Evolutionary conservation across 1,284 basidiomycete genomes (phyloP), one percentile per base, ranked within the genome.

Genomic region (Stygiomarasmius scandens): DNA sequence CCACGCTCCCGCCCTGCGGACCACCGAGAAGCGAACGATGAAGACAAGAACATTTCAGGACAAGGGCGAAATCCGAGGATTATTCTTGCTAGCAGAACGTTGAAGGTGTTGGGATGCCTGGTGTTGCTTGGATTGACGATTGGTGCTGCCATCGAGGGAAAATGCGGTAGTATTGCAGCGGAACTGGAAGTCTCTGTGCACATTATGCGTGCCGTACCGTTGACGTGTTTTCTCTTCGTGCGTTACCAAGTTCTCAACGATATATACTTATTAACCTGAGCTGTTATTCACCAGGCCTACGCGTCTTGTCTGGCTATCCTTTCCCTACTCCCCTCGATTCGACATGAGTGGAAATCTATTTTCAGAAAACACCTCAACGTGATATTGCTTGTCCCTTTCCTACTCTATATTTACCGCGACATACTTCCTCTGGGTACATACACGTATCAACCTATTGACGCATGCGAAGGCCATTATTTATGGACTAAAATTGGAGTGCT

Each of bases 321-420:
- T 16, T 49, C 48, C 24, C n/a, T 49, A 23, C 25, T 24, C 11
- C n/a, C 48, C 14, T 19, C 25, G n/a, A 19, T 49, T 4, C 12
- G 3, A 8, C 23, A 4, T 12, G 32, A 63, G 54, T 74, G 69
- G 71, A 68, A 68, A n/a, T 61, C 55, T 25, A 57, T 74, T 25
- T 61, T 66, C 25, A 69, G 67, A 11, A 66, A 64, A 25, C 77
- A 78, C 52, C 60, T 72, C 25, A 73, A 70, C 45, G 20, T 72
- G 1, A 63, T 85, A 16, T 60, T 77, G 25, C 63, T 78, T 12
- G 58, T 67, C 6, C 66, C 77, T 25, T 71, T 73, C 54, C 63
- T 61, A n/a, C 71, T 82, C 11, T 89, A 83, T 66, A 70, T 73
- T 12, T 87, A 86, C 67, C 80, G 87, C 20, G 86, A 90, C 67